Evolutionary conservation across 192 early-diverging fungal species (phyloP), one percentile per base, ranked within the genome.

Genomic region (Lobosporangium transversale): DNA sequence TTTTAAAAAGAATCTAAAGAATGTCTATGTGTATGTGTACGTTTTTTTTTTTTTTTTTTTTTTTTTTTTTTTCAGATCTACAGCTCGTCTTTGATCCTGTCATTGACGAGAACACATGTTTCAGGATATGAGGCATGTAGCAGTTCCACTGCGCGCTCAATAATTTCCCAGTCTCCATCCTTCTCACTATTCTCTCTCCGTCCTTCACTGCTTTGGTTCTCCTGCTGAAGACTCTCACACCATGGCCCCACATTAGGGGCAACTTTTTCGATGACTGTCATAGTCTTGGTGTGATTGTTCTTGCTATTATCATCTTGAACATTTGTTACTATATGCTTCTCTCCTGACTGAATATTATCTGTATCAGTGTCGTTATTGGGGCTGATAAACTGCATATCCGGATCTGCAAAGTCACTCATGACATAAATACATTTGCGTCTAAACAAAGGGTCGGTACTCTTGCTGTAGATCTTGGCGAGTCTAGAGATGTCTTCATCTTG

Each of bases 371-470:
- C 53, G n/a, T n/a, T n/a, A 17, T 47, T 58, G 53, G 33, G 18
- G 50, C 29, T 63, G 36, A 63, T 37, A 44, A 53, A 66, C 64
- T 67, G 58, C 64, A 76, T 67, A 30, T 76, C 64, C 4, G 73
- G 73, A 30, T 76, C 73, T 0, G 64, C 73, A 20, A 66, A 76
- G 14, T 76, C 73, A 17, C 51, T 57, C 63, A 76, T 66, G 47
- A 76, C 36, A 33, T 62, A 67, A 36, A 76, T 31, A 29, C 50
- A 61, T 59, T 62, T 66, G 47, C 58, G 63, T 21, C 53, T 58
- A 26, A 76, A 61, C 5, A 20, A 2, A 2, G 57, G 17, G 31
- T 67, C 64, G 1, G 49, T 40, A 18, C 44, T 55, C 20, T 57
- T 55, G 26, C 30, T 67, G 31, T 65, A 76, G 14, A 67, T 27